Base-by-base conservation (phyloP, 176 grass and related monocot genomes). In the Melocanna baccifera region DNA sequence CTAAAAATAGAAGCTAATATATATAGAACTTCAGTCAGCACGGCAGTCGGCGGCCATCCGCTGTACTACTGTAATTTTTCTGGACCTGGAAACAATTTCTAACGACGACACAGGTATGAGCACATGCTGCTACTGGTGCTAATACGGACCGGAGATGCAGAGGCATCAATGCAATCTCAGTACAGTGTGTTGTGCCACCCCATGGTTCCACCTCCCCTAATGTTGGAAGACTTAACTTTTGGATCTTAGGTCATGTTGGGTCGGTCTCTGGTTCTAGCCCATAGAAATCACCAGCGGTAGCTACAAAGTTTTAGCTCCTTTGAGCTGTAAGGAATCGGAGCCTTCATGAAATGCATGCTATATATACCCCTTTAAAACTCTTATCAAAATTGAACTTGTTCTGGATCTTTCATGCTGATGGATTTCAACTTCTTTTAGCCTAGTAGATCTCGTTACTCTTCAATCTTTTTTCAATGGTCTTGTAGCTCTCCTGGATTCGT, bases 81-180 rank as follows among this genome's bases (percentile, higher is more conserved):
- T 42, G 79, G 65, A 10, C 64, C 65, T 29, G 48, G 47, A 69
- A 48, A 10, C 36, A 9, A 20, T 5, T 7, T 14, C 16, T 52
- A 47, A 22, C 45, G 40, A 29, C 62, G 29, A 14, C 34, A 28
- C 75, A 48, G 42, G 46, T 72, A 46, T 7, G 39, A 12, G 53
- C 87, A 85, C 77, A 61, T 81, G 82, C 23, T 4, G 62, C 50
- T 22, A 81, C 76, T 81, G 70, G 81, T 85, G 82, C 51, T 15
- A 40, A 76, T 50, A 89, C 79, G 87, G 87, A 66, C 87, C 40
- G 75, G 45, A 64, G 76, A 22, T 18, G 64, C 64, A 88, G 62
- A 43, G 58, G 50, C 87, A 81, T 77, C 77, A 67, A 29, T 23
- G 69, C 70, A 39, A 30, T 59, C 75, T 59, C 69, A 11, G 64